Evolutionary conservation across 768 basidiomycete species (phyloP).

Genomic region (Jaapia argillacea): DNA sequence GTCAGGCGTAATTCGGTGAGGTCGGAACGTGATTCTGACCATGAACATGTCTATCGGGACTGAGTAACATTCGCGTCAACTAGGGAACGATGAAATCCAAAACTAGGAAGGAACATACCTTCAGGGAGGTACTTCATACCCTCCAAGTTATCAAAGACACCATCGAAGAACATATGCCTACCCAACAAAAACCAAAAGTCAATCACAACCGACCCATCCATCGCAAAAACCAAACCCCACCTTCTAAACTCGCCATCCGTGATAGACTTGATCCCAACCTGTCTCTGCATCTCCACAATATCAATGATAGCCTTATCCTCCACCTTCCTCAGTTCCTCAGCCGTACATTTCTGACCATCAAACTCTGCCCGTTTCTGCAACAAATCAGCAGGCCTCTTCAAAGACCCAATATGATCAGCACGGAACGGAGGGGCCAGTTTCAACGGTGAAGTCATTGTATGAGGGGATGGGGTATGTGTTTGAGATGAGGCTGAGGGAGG

Average conservation of each 20-base stretch:
- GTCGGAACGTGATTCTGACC: constrained; percentile 19
- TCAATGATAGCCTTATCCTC: constrained; percentile 46
- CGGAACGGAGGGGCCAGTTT: constrained; percentile 31
- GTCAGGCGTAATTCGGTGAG: neutral
- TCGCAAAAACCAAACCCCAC: constrained; percentile 11
- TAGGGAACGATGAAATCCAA: neutral
- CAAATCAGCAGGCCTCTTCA: constrained; percentile 43
- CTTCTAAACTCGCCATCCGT: constrained; percentile 48
- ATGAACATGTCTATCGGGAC: constrained; percentile 28
- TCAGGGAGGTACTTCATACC: constrained; percentile 48
- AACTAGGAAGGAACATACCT: constrained; percentile 22
- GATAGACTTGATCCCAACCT: constrained; percentile 45
- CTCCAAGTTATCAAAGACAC: constrained; percentile 56
- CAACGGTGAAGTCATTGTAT: constrained; percentile 4
- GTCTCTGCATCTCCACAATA: constrained; percentile 43
- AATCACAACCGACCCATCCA: neutral
- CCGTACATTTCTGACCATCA: constrained; percentile 29
- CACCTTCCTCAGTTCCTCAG: constrained; percentile 31
- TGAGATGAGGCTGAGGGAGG: no score
- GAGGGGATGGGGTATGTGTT: neutral
- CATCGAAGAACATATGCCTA: constrained; percentile 52
- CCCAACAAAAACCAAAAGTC: neutral
- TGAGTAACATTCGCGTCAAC: neutral
- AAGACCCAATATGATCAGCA: constrained; percentile 53
- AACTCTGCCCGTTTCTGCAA: constrained; percentile 34